Evolutionary conservation across 176 grass and related monocot species (phyloP).

Genomic region (Leersia perrieri): DNA sequence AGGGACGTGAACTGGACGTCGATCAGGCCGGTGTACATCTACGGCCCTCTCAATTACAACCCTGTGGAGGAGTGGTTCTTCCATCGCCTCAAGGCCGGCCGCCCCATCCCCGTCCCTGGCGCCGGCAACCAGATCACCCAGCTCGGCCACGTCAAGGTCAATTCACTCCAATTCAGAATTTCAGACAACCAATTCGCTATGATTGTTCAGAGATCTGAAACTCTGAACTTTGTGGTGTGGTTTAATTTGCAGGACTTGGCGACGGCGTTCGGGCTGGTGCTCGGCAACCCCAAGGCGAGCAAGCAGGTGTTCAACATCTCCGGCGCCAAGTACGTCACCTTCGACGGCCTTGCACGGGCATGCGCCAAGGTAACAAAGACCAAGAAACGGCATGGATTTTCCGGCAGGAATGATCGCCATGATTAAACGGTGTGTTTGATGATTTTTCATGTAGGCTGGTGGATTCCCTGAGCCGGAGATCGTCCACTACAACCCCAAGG

Average conservation of each 20-base stretch:
- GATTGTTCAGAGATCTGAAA: background rate
- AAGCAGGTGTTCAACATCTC: constrained; percentile 98
- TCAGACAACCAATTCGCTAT: background rate
- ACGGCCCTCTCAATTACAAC: constrained; percentile 97
- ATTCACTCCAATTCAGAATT: background rate
- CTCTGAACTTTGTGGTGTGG: background rate
- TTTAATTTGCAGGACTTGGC: constrained; percentile 67
- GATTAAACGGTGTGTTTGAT: background rate
- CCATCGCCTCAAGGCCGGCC: constrained; percentile 83
- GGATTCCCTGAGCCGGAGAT: constrained; percentile 91
- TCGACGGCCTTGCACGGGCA: constrained; percentile 84
- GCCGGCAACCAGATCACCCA: constrained; percentile 92
- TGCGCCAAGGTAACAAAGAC: constrained; percentile 76
- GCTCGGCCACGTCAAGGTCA: constrained; percentile 93
- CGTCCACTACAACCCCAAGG: constrained; percentile 88
- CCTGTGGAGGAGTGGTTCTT: constrained; percentile 99
- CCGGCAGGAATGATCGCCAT: background rate
- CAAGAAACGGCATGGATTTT: background rate
- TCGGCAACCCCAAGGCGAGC: constrained; percentile 83
- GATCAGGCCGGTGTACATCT: constrained; percentile 91
- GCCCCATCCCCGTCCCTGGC: constrained; percentile 83
- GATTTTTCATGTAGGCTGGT: constrained; percentile 56
- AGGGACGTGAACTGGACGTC: constrained; percentile 91
- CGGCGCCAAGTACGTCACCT: constrained; percentile 90
- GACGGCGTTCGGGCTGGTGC: constrained; percentile 54